Conservation (phyloP, 108 stramenopile genomes). For the Bacterosira constricta region DNA sequence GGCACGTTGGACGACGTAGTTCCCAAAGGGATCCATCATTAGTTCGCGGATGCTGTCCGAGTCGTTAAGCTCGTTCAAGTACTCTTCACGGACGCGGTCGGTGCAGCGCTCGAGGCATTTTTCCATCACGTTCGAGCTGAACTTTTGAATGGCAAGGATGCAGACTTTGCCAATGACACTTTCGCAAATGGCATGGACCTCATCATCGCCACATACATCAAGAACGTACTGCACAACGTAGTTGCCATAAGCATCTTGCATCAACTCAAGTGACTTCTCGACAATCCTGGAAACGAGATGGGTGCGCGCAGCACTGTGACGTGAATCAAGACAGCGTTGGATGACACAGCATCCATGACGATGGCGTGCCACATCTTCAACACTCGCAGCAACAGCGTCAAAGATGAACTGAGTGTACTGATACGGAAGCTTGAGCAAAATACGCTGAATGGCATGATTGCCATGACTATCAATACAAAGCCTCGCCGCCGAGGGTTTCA, state of each 20-base stretch:
- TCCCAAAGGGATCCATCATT: conserved; percentile 97
- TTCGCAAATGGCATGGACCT: conserved; percentile 91
- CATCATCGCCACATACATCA: conserved; percentile 90
- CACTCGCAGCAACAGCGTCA: conserved; percentile 89
- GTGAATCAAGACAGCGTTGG: conserved; percentile 95
- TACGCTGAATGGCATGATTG: conserved; percentile 95
- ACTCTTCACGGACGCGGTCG: conserved; percentile 82
- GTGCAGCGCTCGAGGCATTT: conserved; percentile 95
- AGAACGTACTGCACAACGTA: conserved; percentile 95
- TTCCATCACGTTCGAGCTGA: conserved; percentile 98
- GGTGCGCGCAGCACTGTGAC: conserved; percentile 79
- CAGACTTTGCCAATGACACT: conserved; percentile 89
- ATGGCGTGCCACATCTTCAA: conserved; percentile 94
- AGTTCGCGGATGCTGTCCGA: conserved; percentile 82
- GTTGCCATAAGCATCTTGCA: conserved; percentile 97
- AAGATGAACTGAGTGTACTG: conserved; percentile 93
- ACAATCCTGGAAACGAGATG: conserved; percentile 90
- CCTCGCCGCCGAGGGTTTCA: conserved; percentile 90
- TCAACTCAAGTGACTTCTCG: conserved; percentile 92
- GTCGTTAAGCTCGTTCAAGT: conserved; percentile 88
- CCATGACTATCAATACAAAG: conserved; percentile 98
- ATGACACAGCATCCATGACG: conserved; percentile 99
- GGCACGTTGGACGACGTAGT: conserved; percentile 96
- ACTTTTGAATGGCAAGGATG: conserved; percentile 94
- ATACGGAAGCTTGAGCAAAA: conserved; percentile 90